Conservation (phyloP, 192 early-diverging fungal species). For the Kickxella alabastrina region DNA sequence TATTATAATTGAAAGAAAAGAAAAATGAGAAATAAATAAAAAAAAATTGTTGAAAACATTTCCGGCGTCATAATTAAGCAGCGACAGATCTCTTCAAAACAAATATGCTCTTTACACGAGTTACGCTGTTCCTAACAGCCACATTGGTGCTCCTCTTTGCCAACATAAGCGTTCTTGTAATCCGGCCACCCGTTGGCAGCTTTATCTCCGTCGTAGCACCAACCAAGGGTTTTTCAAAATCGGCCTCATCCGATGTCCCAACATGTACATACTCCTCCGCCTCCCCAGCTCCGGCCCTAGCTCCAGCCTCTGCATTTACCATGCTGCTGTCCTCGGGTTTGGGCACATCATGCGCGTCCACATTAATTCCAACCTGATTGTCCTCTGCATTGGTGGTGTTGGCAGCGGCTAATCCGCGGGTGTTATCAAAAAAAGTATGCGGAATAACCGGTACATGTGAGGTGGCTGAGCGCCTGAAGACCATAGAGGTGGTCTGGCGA, state of each 20-base stretch:
- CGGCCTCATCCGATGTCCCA: neutral
- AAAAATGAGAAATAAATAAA: neutral
- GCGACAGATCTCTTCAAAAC: conserved; percentile 21
- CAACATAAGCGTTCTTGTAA: conserved; percentile 18
- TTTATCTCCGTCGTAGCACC: neutral
- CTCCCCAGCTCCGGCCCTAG: too few species aligned
- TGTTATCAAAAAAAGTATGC: too few species aligned
- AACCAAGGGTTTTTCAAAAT: neutral
- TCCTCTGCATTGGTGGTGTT: too few species aligned
- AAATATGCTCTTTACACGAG: conserved; percentile 45
- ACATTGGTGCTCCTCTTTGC: conserved; percentile 38
- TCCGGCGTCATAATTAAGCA: conserved; percentile 3
- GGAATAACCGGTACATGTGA: too few species aligned
- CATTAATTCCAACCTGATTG: too few species aligned
- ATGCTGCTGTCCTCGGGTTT: too few species aligned
- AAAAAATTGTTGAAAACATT: neutral
- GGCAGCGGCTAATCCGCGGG: too few species aligned
- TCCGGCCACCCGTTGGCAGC: neutral
- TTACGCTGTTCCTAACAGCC: conserved; percentile 41
- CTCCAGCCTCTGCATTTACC: too few species aligned
- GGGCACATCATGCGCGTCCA: too few species aligned
- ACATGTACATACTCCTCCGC: too few species aligned
- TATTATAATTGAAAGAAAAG: conserved; percentile 5
- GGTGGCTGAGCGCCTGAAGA: conserved; percentile 37
- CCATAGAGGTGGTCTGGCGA: conserved; percentile 47